phyloP scores from a whole-genome alignment of 2,329 filamentous ascomycete genomes.

The Tolypocladium ophioglossoides region DNA sequence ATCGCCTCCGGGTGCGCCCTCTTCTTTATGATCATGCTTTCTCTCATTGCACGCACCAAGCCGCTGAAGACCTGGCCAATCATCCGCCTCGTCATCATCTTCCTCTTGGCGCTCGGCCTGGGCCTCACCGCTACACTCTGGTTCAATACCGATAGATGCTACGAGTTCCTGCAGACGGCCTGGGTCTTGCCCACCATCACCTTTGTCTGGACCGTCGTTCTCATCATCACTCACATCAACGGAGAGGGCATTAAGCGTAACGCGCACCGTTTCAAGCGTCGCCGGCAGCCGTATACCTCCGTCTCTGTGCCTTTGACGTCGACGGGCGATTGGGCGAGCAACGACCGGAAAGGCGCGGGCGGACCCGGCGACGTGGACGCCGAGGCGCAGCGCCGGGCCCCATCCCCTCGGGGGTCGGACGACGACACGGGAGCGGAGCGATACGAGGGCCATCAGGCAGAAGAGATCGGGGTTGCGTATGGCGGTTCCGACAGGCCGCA shows the following conservation, averaged over 20 bases:
- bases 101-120: slow-evolving; percentile 18
- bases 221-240: slow-evolving; percentile 21
- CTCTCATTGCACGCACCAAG: slow-evolving; percentile 17
- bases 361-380: background rate
- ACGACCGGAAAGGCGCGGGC: background rate
- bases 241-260: slow-evolving; percentile 1
- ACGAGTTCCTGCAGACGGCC: slow-evolving; percentile 13
- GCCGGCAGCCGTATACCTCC: slow-evolving; percentile 5
- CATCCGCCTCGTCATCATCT: slow-evolving; percentile 17
- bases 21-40: slow-evolving; percentile 19
- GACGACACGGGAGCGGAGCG: background rate
- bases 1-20: slow-evolving; percentile 20
- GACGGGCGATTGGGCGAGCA: background rate
- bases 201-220: slow-evolving; percentile 21
- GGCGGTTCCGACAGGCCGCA: background rate
- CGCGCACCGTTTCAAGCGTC: slow-evolving; percentile 4
- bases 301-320: slow-evolving; percentile 3
- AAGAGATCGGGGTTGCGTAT: background rate
- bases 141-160: slow-evolving; percentile 6
- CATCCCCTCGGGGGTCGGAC: background rate
- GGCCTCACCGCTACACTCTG: slow-evolving; percentile 16
- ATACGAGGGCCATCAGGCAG: background rate
- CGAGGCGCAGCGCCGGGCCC: background rate
- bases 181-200: slow-evolving; percentile 23
- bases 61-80: slow-evolving; percentile 21